Conservation (phyloP, 306 rosid species). For the Hippophae gyantsensis region DNA sequence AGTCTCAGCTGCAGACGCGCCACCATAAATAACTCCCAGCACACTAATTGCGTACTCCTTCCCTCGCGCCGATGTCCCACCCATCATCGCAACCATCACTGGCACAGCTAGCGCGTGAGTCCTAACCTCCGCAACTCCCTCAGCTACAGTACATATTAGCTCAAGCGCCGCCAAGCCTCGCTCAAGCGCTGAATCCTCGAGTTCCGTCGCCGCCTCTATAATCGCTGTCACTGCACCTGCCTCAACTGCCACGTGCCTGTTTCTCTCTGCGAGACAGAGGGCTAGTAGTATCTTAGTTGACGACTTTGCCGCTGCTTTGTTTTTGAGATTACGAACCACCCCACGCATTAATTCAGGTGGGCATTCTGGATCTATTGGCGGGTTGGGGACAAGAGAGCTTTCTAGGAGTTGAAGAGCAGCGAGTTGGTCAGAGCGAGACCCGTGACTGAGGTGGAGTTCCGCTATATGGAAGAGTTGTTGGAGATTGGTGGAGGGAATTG, state of each 20-base stretch:
- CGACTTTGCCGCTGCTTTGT: slow-evolving; percentile 32
- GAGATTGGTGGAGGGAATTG: slow-evolving; percentile 34
- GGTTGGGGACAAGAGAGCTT: slow-evolving; percentile 71
- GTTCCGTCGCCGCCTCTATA: slow-evolving; percentile 51
- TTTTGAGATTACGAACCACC: slow-evolving; percentile 31
- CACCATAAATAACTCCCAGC: slow-evolving; percentile 52
- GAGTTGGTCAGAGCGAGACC: slow-evolving; percentile 37
- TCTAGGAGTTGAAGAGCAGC: slow-evolving; percentile 67
- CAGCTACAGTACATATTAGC: slow-evolving; percentile 72
- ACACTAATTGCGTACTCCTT: slow-evolving; percentile 85
- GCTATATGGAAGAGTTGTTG: slow-evolving; percentile 68
- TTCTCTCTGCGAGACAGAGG: slow-evolving; percentile 61
- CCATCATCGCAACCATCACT: slow-evolving; percentile 86
- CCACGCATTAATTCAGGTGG: slow-evolving; percentile 62
- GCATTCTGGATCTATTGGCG: slow-evolving; percentile 61
- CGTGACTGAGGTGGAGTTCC: slow-evolving; percentile 54
- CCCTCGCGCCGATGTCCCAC: slow-evolving; percentile 62
- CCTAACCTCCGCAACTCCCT: slow-evolving; percentile 69
- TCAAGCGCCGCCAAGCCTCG: slow-evolving; percentile 77
- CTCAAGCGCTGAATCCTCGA: slow-evolving; percentile 63
- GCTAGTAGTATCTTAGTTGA: slow-evolving; percentile 66
- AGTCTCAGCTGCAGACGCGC: slow-evolving; percentile 12
- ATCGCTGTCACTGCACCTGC: slow-evolving; percentile 65
- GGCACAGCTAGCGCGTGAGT: slow-evolving; percentile 86
- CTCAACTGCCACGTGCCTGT: slow-evolving; percentile 80